A percentile compares a stretch with the other conserved stretches of the same genome.
These are phyloP conservation scores for Cystobasidium onofrii DNA, from an alignment of 768 basidiomycete genomes.

Conservation along the genomic window DNA sequence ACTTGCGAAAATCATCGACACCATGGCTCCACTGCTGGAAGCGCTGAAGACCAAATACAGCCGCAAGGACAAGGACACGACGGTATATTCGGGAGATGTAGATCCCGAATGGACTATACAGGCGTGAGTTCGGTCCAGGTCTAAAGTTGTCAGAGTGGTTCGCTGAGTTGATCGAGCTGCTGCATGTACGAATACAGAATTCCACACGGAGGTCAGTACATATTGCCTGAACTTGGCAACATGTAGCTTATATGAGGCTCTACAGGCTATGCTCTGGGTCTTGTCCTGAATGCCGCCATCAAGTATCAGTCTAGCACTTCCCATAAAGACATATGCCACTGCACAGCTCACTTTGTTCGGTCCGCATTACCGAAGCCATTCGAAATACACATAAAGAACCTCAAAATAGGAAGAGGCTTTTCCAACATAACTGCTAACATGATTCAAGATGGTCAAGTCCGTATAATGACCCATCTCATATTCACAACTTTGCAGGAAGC, in stretches of 20 bases:
- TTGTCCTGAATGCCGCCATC: slow-evolving; percentile 25
- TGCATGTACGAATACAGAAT: neutral
- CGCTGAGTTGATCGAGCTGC: neutral
- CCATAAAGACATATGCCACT: slow-evolving; percentile 20
- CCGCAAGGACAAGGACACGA: neutral
- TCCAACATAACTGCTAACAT: slow-evolving; percentile 20
- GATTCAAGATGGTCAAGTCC: slow-evolving; percentile 15
- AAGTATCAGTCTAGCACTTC: slow-evolving; percentile 9
- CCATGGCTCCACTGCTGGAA: slow-evolving; percentile 9
- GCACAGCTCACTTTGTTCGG: slow-evolving; percentile 26
- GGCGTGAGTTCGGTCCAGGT: slow-evolving; percentile 10
- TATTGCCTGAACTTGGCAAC: no score
- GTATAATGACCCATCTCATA: slow-evolving; percentile 26
- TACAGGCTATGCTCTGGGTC: slow-evolving; percentile 24
- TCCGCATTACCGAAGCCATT: slow-evolving; percentile 26
- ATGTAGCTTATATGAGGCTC: neutral
- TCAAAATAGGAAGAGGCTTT: slow-evolving; percentile 21
- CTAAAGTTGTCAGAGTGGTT: no score
- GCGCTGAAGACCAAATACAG: slow-evolving; percentile 15
- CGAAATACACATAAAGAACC: slow-evolving; percentile 3
- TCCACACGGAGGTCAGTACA: slow-evolving; percentile 20
- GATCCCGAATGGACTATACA: slow-evolving; percentile 31
- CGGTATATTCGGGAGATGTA: neutral
- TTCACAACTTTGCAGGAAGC: slow-evolving; percentile 24
- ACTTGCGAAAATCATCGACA: neutral